These are phyloP conservation scores for Dipodascus geniculatus DNA, from an alignment of 805 yeast genomes.

Conservation along the genomic window DNA sequence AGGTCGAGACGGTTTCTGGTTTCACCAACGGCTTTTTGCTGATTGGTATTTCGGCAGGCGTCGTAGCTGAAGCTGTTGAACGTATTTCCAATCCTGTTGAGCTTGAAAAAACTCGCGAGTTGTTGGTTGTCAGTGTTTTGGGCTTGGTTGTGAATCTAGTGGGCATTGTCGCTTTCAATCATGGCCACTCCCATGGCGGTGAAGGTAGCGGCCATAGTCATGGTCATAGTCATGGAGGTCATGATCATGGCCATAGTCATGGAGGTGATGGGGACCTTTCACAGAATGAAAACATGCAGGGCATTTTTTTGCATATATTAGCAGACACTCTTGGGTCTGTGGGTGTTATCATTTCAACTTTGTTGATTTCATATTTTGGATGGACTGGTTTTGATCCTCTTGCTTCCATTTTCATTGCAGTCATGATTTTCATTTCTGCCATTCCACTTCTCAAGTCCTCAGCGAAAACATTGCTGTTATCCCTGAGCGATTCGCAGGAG, in stretches of 20 bases:
- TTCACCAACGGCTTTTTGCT: constrained; percentile 87
- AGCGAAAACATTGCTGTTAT: constrained; percentile 57
- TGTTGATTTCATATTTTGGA: constrained; percentile 57
- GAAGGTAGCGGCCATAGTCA: constrained; percentile 33
- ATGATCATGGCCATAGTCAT: constrained; percentile 17
- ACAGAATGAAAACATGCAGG: constrained; percentile 70
- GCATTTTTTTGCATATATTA: constrained; percentile 82
- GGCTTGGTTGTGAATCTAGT: constrained; percentile 84
- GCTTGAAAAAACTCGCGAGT: constrained; percentile 69
- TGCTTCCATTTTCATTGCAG: constrained; percentile 80
- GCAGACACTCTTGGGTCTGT: constrained; percentile 97
- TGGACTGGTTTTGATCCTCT: constrained; percentile 85
- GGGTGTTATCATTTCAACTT: constrained; percentile 87
- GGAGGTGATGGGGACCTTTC: constrained; percentile 16
- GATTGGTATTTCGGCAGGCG: constrained; percentile 81
- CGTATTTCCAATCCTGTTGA: constrained; percentile 68
- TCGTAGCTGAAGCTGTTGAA: constrained; percentile 75
- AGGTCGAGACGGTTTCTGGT: constrained; percentile 87
- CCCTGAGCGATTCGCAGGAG: constrained; percentile 49
- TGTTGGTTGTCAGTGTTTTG: constrained; percentile 68
- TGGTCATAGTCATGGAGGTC: constrained; percentile 21
- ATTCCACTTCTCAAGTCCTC: constrained; percentile 76
- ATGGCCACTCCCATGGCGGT: constrained; percentile 47
- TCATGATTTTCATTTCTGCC: constrained; percentile 68
- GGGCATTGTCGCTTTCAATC: constrained; percentile 91